Percentiles rank a stretch among this genome's conserved stretches.
Conservation (phyloP, 257 asterid genomes). For the Thymus mandschuricus region DNA sequence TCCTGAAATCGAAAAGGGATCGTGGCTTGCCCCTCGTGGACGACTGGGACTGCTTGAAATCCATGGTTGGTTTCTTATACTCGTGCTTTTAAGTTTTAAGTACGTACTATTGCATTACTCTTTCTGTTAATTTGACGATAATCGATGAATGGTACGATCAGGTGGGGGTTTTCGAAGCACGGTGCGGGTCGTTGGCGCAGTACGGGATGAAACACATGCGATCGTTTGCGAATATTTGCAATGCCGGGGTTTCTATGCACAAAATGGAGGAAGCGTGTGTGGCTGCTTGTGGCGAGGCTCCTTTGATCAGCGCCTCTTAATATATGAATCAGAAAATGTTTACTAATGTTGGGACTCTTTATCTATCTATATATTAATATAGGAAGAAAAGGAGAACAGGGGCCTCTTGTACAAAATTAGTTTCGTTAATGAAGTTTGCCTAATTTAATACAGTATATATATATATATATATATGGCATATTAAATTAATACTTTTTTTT, state of each 20-base stretch:
- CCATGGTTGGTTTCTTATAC: conserved; percentile 48
- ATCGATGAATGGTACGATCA: conserved; percentile 17
- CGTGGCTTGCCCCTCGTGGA: conserved; percentile 67
- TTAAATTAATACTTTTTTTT: no score
- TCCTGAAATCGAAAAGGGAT: conserved; percentile 48
- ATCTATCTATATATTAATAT: no score
- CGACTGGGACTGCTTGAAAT: conserved; percentile 89
- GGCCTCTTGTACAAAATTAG: no score
- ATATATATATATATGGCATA: no score
- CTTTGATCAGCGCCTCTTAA: conserved; percentile 48
- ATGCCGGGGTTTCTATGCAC: conserved; percentile 38
- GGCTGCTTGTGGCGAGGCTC: conserved; percentile 52
- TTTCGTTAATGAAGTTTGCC: no score
- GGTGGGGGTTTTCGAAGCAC: conserved; percentile 74
- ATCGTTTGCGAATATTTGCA: conserved; percentile 85
- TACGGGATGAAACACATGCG: conserved; percentile 95
- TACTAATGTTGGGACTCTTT: no score
- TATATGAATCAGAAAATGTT: background rate
- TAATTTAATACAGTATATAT: no score
- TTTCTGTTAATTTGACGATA: background rate
- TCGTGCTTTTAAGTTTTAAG: no score
- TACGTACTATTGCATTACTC: background rate
- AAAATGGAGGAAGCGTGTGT: conserved; percentile 66
- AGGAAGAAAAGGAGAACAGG: no score
- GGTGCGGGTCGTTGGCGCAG: conserved; percentile 71